phyloP scores from a whole-genome alignment of 805 yeast genomes.

The Kazachstania bromeliacearum region DNA sequence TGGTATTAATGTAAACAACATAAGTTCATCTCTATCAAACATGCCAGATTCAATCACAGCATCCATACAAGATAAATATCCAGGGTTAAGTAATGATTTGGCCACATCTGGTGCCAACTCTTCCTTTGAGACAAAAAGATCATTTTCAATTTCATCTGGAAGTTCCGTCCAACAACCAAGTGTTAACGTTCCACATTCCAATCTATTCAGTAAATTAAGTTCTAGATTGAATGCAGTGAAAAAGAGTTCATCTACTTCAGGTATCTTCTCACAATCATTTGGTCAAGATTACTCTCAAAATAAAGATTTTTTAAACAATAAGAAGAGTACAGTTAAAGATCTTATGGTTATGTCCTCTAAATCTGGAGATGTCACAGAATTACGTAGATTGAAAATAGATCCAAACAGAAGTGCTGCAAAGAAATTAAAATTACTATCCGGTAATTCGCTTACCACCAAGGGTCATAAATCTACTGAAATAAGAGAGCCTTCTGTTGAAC shows the following conservation, averaged over 20 bases:
- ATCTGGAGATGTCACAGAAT: conserved; percentile 19
- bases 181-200: conserved; percentile 17
- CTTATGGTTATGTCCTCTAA: conserved; percentile 6
- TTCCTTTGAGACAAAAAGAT: conserved; percentile 6
- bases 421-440: conserved; percentile 31
- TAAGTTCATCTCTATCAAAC: conserved; percentile 24
- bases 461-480: neutral
- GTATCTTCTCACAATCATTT: conserved; percentile 30
- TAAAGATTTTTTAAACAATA: neutral
- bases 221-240: conserved; percentile 26
- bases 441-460: conserved; percentile 16
- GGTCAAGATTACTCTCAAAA: conserved; percentile 2
- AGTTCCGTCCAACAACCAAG: conserved; percentile 12
- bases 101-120: neutral
- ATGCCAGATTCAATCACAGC: conserved; percentile 34
- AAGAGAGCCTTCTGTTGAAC: neutral
- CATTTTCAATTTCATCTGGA: conserved; percentile 14
- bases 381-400: conserved; percentile 34
- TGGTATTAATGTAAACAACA: conserved; percentile 25
- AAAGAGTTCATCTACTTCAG: conserved; percentile 27
- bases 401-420: conserved; percentile 37
- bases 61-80: conserved; percentile 16
- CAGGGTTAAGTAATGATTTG: neutral
- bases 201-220: conserved; percentile 31
- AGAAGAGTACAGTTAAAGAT: conserved; percentile 5